Evolutionary conservation across 805 yeast species (phyloP).

Genomic region (Maudiozyma saulgeensis): DNA sequence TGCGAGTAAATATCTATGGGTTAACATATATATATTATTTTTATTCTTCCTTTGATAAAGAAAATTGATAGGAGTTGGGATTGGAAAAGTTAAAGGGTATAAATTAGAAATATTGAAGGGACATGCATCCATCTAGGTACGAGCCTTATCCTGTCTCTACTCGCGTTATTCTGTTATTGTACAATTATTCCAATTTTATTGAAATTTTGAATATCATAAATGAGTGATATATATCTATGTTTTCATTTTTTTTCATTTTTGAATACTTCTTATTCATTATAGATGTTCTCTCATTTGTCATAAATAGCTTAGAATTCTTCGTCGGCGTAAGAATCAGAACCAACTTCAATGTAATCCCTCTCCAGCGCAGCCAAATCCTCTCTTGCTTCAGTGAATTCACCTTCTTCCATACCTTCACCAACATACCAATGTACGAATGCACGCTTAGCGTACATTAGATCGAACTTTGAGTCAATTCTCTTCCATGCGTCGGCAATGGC

Average conservation of each 20-base stretch:
- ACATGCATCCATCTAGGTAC: no score
- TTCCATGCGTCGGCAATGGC: slow-evolving; percentile 99
- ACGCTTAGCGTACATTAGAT: slow-evolving; percentile 96
- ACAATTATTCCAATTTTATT: background rate
- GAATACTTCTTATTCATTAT: no score
- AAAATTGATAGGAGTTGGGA: no score
- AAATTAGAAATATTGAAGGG: no score
- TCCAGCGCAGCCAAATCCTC: slow-evolving; percentile 96
- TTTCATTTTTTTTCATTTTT: background rate
- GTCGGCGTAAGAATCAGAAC: slow-evolving; percentile 80
- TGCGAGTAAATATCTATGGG: no score
- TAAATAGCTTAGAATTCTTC: slow-evolving; percentile 35
- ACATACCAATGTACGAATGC: slow-evolving; percentile 99
- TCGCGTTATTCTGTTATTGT: no score
- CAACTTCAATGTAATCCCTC: slow-evolving; percentile 94
- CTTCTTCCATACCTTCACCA: slow-evolving; percentile 99
- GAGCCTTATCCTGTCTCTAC: no score
- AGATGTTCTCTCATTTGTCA: background rate
- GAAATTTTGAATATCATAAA: background rate
- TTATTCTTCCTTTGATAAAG: no score
- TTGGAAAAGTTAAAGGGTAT: no score
- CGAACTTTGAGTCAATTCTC: slow-evolving; percentile 93
- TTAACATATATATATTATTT: no score
- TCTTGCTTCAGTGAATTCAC: slow-evolving; percentile 98
- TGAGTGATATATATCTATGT: background rate